These are phyloP conservation scores for Apocynum venetum DNA, from an alignment of 257 asterid genomes.

Conservation along the genomic window DNA sequence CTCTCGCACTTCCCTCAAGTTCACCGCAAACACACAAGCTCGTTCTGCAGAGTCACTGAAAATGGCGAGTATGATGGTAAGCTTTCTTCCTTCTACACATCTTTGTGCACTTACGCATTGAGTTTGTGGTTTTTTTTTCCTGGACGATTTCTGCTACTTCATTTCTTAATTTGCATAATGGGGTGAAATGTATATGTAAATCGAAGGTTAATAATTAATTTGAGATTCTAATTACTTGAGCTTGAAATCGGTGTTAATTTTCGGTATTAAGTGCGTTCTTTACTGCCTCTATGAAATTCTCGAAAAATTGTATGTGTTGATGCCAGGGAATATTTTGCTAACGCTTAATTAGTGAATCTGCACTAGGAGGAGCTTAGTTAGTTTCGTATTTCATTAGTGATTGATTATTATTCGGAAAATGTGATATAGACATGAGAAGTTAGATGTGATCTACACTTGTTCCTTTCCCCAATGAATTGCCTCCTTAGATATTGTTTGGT, in stretches of 20 bases:
- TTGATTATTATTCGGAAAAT: background rate
- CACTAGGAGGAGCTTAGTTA: background rate
- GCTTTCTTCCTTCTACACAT: background rate
- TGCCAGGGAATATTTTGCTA: background rate
- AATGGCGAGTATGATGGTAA: slow-evolving; percentile 36
- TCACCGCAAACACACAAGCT: background rate
- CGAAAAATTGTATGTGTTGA: background rate
- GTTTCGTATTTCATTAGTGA: background rate
- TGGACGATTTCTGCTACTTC: background rate
- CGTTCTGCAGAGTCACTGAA: background rate
- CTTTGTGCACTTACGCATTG: background rate
- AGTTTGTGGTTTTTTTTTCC: too few relatives aligned
- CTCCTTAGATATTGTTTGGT: background rate
- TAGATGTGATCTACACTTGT: background rate
- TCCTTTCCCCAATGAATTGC: background rate
- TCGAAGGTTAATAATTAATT: background rate
- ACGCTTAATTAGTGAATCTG: background rate
- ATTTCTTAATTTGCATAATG: background rate
- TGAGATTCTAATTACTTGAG: background rate
- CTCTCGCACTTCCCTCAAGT: too few relatives aligned
- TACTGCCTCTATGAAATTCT: background rate
- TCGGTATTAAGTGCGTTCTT: background rate
- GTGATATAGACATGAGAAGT: background rate
- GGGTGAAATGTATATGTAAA: too few relatives aligned
- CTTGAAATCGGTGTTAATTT: background rate